Evolutionary conservation across 2,329 filamentous ascomycete genomes (phyloP), one percentile per base, ranked within the genome.

Genomic region (Cladosporium sp.): DNA sequence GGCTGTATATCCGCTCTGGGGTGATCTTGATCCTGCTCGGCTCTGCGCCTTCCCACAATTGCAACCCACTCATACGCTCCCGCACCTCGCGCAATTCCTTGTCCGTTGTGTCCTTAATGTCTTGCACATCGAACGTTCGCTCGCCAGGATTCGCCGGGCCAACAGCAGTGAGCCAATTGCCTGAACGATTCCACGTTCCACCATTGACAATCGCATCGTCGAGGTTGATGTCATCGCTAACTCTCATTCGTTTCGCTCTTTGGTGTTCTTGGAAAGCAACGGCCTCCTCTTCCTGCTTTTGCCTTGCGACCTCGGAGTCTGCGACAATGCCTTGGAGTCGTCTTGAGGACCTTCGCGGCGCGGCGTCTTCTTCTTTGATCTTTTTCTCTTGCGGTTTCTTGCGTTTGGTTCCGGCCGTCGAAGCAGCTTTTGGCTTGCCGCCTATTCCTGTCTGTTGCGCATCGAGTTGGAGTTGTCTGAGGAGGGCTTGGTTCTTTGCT

Each of bases 1-100:
- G 85, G 0, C 89, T 83, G 69, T 97, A 99, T 58, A 96, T 83
- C 55, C 93, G 80, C 65, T 96, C 91, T 0, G 92, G 92, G 0
- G 89, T 93, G 51, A 97, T 87, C 71, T 97, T 97, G 67, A 97
- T 94, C 55, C 90, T 84, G 67, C 88, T 92, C 0, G 92, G 92
- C 19, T 86, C 83, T 82, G 90, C 96, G 14, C 87, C 86, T 59
- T 95, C 88, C 78, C 95, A 97, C 0, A 99, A 71, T 63, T 88
- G 80, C 19, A 99, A 73, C 0, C 83, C 80, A 61, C 84, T 88
- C 88, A 97, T 92, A 47, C 86, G 86, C 70, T 90, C 80, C 34
- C 93, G 80, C 57, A 97, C 65, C 0, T 83, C 82, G 69, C 88
- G 89, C 7, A 97, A 70, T 20, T 87, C 86, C 66, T 89, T 86